Conservation (phyloP, 2,329 filamentous ascomycete species). For the Stagonosporopsis vannaccii region DNA sequence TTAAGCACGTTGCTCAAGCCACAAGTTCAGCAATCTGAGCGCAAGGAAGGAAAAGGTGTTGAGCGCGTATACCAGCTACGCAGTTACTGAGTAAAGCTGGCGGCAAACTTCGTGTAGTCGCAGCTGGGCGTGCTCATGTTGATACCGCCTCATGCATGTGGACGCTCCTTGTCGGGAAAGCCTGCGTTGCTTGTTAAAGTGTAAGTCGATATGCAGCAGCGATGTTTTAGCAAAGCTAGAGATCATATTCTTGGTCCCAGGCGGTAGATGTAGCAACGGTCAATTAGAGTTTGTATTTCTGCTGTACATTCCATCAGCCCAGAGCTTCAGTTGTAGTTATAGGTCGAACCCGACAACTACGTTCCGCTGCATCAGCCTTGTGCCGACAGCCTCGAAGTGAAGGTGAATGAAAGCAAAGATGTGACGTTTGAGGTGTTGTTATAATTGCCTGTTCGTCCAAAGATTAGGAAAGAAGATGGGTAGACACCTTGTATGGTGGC, state of each 20-base stretch:
- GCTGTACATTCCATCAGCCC: neutral
- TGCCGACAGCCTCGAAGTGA: neutral
- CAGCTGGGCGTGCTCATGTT: too few species aligned
- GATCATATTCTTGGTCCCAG: slow-evolving; percentile 1
- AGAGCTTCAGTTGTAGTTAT: neutral
- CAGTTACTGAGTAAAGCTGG: neutral
- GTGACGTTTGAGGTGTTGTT: neutral
- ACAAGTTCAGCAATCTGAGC: too few species aligned
- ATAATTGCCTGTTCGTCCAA: neutral
- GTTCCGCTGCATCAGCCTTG: neutral
- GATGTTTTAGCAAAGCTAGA: neutral
- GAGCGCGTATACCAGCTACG: neutral
- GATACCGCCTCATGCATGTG: too few species aligned
- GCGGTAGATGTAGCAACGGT: neutral
- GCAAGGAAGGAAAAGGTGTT: too few species aligned
- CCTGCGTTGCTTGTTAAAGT: neutral
- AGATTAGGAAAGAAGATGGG: neutral
- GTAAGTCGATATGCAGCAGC: neutral
- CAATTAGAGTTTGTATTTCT: neutral
- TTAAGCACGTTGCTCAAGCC: too few species aligned
- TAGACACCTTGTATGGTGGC: too few species aligned
- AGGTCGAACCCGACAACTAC: neutral
- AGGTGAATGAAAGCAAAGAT: neutral
- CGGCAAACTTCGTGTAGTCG: neutral
- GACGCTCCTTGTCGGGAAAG: too few species aligned